Percentiles rank a stretch among this genome's conserved stretches.
Evolutionary conservation across 257 asterid genomes (phyloP).

Genomic region (Solanum habrochaites): DNA sequence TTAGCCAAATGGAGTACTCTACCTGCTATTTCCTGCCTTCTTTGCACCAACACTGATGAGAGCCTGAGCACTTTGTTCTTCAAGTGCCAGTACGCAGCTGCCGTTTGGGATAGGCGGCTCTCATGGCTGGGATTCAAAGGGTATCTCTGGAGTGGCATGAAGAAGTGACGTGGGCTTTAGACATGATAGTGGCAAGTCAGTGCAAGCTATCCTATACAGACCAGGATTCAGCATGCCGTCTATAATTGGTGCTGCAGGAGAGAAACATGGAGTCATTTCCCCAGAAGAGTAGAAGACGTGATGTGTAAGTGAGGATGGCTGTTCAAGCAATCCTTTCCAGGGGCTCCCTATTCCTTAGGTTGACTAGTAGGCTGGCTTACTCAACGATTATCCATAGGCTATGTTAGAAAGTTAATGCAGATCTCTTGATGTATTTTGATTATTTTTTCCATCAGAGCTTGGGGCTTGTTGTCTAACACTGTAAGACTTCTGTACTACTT

Average conservation of each 20-base stretch:
- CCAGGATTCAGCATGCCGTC: background rate
- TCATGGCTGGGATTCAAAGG: background rate
- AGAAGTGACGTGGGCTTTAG: background rate
- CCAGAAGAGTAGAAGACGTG: background rate
- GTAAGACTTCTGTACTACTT: background rate
- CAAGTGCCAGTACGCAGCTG: background rate
- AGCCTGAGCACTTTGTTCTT: background rate
- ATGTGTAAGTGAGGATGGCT: background rate
- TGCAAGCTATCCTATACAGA: background rate
- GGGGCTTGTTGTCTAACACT: background rate
- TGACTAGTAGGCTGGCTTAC: background rate
- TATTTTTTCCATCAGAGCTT: background rate
- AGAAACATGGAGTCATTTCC: background rate
- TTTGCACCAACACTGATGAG: background rate
- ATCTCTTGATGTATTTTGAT: background rate
- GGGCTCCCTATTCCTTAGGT: background rate
- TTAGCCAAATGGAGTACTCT: background rate
- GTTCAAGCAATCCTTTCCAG: background rate
- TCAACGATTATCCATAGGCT: background rate
- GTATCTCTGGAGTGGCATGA: background rate
- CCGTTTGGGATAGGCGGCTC: background rate
- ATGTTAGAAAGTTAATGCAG: background rate
- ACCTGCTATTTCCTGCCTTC: background rate
- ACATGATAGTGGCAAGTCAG: background rate
- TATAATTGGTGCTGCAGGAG: background rate